phyloP scores from a whole-genome alignment of 2,329 filamentous ascomycete genomes.

The Microcyclosporella mali region DNA sequence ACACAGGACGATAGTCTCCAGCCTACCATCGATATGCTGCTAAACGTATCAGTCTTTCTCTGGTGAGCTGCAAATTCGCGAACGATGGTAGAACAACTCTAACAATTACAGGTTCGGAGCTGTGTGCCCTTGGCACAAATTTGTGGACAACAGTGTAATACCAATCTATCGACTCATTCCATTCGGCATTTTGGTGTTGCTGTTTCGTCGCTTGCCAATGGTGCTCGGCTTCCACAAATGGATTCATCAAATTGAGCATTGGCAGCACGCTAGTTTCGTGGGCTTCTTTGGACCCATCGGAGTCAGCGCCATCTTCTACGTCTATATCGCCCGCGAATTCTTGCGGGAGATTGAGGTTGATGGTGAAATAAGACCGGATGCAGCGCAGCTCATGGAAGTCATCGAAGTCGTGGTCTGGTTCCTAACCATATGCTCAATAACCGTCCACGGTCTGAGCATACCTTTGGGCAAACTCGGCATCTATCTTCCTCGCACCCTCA shows the following conservation, averaged over 20 bases:
- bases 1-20: conserved; percentile 89
- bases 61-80: conserved; percentile 54
- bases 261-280: conserved; percentile 72
- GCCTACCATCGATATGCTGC: conserved; percentile 87
- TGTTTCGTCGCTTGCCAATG: conserved; percentile 71
- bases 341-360: conserved; percentile 54
- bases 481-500: conserved; percentile 59
- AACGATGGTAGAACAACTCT: neutral
- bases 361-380: conserved; percentile 58
- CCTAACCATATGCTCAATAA: conserved; percentile 72
- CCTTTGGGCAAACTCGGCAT: conserved; percentile 62
- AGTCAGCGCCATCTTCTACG: conserved; percentile 83
- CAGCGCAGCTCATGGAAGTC: conserved; percentile 58
- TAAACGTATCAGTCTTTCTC: conserved; percentile 82
- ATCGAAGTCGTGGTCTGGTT: conserved; percentile 79
- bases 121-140: conserved; percentile 71
- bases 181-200: conserved; percentile 67
- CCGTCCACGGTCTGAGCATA: conserved; percentile 77
- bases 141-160: conserved; percentile 62
- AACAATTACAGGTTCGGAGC: conserved; percentile 49
- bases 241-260: conserved; percentile 72
- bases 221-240: conserved; percentile 64
- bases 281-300: conserved; percentile 93
- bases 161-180: conserved; percentile 66
- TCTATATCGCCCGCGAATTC: conserved; percentile 75